These are phyloP conservation scores for Agapanthus africanus DNA, from an alignment of 106 monocot genomes.

Conservation along the genomic window DNA sequence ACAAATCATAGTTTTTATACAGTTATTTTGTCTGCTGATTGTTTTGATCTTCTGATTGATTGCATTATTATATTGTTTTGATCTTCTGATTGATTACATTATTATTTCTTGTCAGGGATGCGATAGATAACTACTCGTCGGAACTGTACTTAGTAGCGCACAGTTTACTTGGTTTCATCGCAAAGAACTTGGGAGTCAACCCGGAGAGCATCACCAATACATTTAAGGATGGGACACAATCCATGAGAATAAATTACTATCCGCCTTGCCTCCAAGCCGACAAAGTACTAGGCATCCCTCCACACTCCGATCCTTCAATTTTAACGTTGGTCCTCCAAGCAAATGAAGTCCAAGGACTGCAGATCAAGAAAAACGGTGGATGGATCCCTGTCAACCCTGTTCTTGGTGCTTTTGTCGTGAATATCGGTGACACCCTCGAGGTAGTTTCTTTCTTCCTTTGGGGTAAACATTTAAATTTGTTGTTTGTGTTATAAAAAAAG, in stretches of 20 bases:
- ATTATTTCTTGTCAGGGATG: not conserved
- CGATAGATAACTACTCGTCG: not conserved
- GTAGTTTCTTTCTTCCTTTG: not conserved
- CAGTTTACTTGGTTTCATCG: not conserved
- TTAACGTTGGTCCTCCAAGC: too few species aligned
- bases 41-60: too few species aligned
- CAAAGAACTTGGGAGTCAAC: not conserved
- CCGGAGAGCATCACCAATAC: not conserved
- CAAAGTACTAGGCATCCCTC: not conserved
- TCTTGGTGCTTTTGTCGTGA: conserved; percentile 13
- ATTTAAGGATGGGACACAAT: not conserved
- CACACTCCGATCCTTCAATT: not conserved
- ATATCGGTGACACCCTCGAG: conserved; percentile 50
- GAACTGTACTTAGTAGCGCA: not conserved
- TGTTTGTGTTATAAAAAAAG: not conserved
- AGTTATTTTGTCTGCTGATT: too few species aligned
- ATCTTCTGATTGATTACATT: too few species aligned
- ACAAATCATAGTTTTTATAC: too few species aligned
- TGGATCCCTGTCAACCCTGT: not conserved
- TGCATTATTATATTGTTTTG: too few species aligned
- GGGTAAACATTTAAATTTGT: not conserved
- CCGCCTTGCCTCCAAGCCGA: not conserved
- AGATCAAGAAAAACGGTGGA: too few species aligned
- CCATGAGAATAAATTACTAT: not conserved
- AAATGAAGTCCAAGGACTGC: too few species aligned